phyloP scores from a whole-genome alignment of 495 filamentous ascomycete species.

The Penicillium roqueforti region DNA sequence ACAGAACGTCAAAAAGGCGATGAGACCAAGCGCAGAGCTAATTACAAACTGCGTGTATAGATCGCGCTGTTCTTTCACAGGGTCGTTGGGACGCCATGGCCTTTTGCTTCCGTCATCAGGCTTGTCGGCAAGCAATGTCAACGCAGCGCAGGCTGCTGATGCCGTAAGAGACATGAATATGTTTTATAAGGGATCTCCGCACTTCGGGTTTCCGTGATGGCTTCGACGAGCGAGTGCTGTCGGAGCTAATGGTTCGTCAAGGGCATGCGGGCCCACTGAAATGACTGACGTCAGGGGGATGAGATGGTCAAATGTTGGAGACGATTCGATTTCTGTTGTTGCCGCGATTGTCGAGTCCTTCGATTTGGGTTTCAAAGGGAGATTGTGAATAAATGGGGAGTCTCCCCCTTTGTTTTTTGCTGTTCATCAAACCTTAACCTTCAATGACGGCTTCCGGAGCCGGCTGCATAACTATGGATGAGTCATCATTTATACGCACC shows the following conservation, averaged over 20 bases:
- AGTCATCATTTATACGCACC: slow-evolving; percentile 5
- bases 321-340: background rate
- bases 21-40: slow-evolving; percentile 52
- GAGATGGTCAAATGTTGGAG: background rate
- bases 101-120: slow-evolving; percentile 20
- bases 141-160: slow-evolving; percentile 26
- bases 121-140: slow-evolving; percentile 21
- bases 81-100: slow-evolving; percentile 28
- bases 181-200: background rate
- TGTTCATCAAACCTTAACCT: slow-evolving; percentile 1
- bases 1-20: slow-evolving; percentile 62
- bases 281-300: slow-evolving; percentile 32
- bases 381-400: background rate
- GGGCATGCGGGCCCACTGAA: slow-evolving; percentile 17
- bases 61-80: slow-evolving; percentile 46
- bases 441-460: slow-evolving; percentile 1
- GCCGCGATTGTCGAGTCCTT: background rate
- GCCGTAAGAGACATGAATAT: slow-evolving; percentile 34
- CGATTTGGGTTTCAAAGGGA: background rate
- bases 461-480: slow-evolving; percentile 1
- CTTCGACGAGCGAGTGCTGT: slow-evolving; percentile 8
- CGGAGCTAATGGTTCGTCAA: slow-evolving; percentile 15
- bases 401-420: slow-evolving; percentile 5
- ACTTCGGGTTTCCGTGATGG: background rate
- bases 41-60: slow-evolving; percentile 56